Evolutionary conservation across 768 basidiomycete species (phyloP), one percentile per base, ranked within the genome.

Genomic region (Phaeotremella skinneri): DNA sequence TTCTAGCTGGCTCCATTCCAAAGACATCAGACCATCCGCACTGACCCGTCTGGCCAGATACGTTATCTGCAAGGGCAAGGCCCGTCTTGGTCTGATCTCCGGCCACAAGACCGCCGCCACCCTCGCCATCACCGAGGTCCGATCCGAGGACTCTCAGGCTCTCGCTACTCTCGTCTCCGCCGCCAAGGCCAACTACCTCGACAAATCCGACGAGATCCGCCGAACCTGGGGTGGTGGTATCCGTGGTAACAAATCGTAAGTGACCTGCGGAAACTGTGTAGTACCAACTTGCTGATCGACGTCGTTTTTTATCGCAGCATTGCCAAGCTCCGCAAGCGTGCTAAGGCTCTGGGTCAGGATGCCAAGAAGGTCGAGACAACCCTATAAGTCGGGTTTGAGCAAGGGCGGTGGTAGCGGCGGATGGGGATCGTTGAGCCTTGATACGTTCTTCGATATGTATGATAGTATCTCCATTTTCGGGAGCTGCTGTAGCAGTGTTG

Each of bases 21-120:
- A 20, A 20, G 21, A 5, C 31, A 21, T 37, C 14, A 16, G 39
- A n/a, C 27, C 2, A 26, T 13, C 37, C 3, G 20, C n/a, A 16
- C 49, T 62, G 51, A 57, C 49, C n/a, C n/a, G n/a, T n/a, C n/a
- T 23, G 3, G 14, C n/a, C 43, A 66, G 64, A 50, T 97, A 98
- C 81, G 90, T 92, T 65, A 96, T 99, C 67, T 92, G 94, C 70
- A 97, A 97, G 72, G 88, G 89, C 81, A 97, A 97, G 81, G 91
- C 94, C 56, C 90, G 94, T 77, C 90, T 98, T 73, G 94, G 94
- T 69, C 91, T 93, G 5, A 91, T 97, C 62, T 91, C 93, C 39
- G 90, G 96, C 85, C 96, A 96, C 86, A 97, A 97, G 86, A 97
- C 92, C 52, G 87, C 92, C 47, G 87, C 93, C 53, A 88, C 93